Conservation (phyloP, 805 yeast genomes). For the Teunomyces stri region DNA sequence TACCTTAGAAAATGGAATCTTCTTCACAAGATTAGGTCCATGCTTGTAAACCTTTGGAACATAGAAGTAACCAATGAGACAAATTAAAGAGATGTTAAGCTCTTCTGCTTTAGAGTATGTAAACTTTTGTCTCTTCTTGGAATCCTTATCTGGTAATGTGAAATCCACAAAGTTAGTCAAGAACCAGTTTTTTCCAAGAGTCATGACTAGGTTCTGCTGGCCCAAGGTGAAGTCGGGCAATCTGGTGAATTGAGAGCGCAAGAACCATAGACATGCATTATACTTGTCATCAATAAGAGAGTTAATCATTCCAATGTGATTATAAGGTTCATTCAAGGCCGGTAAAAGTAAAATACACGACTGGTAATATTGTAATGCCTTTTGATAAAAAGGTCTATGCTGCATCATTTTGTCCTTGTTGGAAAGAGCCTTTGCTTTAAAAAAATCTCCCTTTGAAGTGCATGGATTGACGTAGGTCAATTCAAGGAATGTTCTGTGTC, state of each 20-base stretch:
- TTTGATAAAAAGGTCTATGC: conserved; percentile 25
- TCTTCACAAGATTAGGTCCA: conserved; percentile 20
- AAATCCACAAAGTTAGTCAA: conserved; percentile 23
- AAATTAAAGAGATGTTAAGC: conserved; percentile 22
- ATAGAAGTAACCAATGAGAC: conserved; percentile 43
- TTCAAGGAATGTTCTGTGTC: conserved; percentile 53
- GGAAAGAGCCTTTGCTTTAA: conserved; percentile 31
- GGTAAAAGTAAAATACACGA: conserved; percentile 59
- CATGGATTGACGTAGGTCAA: conserved; percentile 41
- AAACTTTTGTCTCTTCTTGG: conserved; percentile 6
- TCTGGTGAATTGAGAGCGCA: conserved; percentile 56
- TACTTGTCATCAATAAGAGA: conserved; percentile 44
- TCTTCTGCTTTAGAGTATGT: conserved; percentile 11
- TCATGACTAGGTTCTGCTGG: conserved; percentile 40
- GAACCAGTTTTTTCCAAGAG: conserved; percentile 37
- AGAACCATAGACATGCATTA: conserved; percentile 50
- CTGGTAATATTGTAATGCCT: conserved; percentile 39
- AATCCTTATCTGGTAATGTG: conserved; percentile 6
- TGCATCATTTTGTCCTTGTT: conserved; percentile 35
- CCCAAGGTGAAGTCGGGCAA: conserved; percentile 48
- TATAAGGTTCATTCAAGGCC: conserved; percentile 64
- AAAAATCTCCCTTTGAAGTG: conserved; percentile 25
- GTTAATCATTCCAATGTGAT: conserved; percentile 51
- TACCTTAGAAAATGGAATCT: conserved; percentile 20
- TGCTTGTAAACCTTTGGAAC: conserved; percentile 32